Base-by-base conservation (phyloP, 805 yeast species). In the Starmerella gropengiesseri region DNA sequence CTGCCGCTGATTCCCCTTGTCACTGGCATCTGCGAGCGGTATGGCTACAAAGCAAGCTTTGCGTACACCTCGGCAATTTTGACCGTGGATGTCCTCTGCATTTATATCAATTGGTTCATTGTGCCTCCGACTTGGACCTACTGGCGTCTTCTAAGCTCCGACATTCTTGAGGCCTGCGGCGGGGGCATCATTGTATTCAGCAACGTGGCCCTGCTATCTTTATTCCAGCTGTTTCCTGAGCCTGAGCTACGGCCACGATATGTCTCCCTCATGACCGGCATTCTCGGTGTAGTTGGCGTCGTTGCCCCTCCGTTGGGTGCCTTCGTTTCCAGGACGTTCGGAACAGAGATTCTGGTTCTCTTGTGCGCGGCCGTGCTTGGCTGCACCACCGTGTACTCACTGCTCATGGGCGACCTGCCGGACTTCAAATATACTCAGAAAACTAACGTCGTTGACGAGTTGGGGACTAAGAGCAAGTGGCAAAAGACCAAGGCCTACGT, bases 241-340 rank as follows among this genome's bases (percentile, higher is more conserved):
- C 35, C 35, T 11, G 26, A 31, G 35, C 26, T 31, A 17, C 35
- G 35, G 7, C 35, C 35, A 11, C 35, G 35, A 5, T 31, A 31
- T 26, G 13, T 17, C 3, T 31, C 35, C 5, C 25, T 31, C 17
- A 4, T 18, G 5, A 12, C 9, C 3, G 35, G 35, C 8, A 20
- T 21, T 12, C 8, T 21, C 4, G 35, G 35, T 5, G 18, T 18
- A 4, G 11, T 18, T 3, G 18, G 17, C 11, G 20, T 26, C 9
- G 4, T 31, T 9, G 18, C 18, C 9, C 35, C 35, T 7, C 6
- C 13, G 18, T 4, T 20, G 17, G 20, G 3, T 4, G 11, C 35
- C 12, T 31, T n/a, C 19, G 5, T 31, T 20, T 25, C 22, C 26
- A 25, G 35, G 12, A 12, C 1, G 18, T 31, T 20, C 12, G 35